Conservation (phyloP, 805 yeast genomes). For the Saccharomycopsis fibuligera region DNA sequence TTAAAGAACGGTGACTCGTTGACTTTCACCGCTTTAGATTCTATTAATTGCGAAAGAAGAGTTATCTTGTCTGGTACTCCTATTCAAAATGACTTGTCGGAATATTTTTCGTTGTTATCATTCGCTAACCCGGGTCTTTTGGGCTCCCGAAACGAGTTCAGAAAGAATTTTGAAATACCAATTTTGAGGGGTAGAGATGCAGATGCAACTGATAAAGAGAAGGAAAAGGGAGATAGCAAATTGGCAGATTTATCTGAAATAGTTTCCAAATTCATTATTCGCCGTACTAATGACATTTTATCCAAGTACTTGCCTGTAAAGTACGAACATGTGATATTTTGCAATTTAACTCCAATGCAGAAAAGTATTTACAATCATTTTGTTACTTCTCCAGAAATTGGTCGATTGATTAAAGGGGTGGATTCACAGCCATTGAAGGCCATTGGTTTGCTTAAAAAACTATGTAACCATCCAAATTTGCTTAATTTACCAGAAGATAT, state of each 20-base stretch:
- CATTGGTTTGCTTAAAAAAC: conserved; percentile 79
- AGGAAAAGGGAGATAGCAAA: conserved; percentile 60
- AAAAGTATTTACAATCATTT: conserved; percentile 61
- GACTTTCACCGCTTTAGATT: conserved; percentile 80
- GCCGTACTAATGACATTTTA: conserved; percentile 91
- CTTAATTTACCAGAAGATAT: conserved; percentile 70
- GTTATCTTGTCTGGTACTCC: conserved; percentile 96
- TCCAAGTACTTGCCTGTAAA: conserved; percentile 93
- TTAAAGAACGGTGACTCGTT: conserved; percentile 84
- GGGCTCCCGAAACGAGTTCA: conserved; percentile 78
- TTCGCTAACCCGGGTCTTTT: conserved; percentile 93
- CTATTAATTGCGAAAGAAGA: conserved; percentile 79
- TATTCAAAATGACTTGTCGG: conserved; percentile 90
- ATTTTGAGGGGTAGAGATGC: conserved; percentile 88
- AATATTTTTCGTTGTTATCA: conserved; percentile 81
- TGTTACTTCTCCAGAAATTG: conserved; percentile 72
- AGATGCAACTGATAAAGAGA: conserved; percentile 75
- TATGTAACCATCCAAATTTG: conserved; percentile 92
- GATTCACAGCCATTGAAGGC: conserved; percentile 86
- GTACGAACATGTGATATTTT: conserved; percentile 95
- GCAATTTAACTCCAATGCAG: conserved; percentile 77
- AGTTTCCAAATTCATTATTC: conserved; percentile 84
- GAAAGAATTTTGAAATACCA: conserved; percentile 74
- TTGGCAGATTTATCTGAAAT: conserved; percentile 62
- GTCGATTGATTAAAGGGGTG: conserved; percentile 53